Base-by-base conservation (phyloP, 805 yeast species). In the Candida sakaeoensis region DNA sequence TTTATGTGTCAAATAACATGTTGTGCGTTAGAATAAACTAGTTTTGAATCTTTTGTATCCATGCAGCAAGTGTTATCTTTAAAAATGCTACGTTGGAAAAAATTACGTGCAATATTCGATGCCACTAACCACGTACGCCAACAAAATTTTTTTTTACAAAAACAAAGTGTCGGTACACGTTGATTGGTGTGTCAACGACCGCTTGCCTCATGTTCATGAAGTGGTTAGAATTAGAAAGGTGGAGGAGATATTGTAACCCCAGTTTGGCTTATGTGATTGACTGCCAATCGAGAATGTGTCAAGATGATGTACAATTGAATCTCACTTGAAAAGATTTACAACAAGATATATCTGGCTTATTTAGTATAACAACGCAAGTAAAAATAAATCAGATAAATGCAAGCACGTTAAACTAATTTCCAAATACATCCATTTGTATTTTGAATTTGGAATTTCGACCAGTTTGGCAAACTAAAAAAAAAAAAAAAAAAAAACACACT, bases 281-380 rank as follows among this genome's bases (percentile, higher is more conserved):
- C 24, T 21, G 32, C 9, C 8, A 15, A 28, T 28, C 32, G 24
- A 13, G 5, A 28, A 28, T 28, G 32, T 28, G 32, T 28, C 32
- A 28, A 28, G 16, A 8, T 14, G 5, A 15, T 15, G 28, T 25
- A 25, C n/a, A 25, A 28, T 28, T 28, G 17, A 28, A 28, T 28
- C 32, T 28, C 16, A 14, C 12, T 26, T 10, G 29, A 26, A 13
- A n/a, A 28, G 32, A 28, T 28, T 28, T 28, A 28, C 32, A 28
- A 28, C 19, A 21, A 14, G 32, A 25, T 28, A n/a, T 28, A 28
- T 28, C n/a, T 8, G 5, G 12, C 17, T 13, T n/a, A 28, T 15
- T 28, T 8, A 15, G 32, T n/a, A 28, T 28, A 28, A 4, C 14
- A 12, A 28, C 16, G 32, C 32, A 28, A 28, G 32, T 28, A 28